Conservation (phyloP, 2,329 filamentous ascomycete genomes). For the Aspergillus fumigatiaffinis region DNA sequence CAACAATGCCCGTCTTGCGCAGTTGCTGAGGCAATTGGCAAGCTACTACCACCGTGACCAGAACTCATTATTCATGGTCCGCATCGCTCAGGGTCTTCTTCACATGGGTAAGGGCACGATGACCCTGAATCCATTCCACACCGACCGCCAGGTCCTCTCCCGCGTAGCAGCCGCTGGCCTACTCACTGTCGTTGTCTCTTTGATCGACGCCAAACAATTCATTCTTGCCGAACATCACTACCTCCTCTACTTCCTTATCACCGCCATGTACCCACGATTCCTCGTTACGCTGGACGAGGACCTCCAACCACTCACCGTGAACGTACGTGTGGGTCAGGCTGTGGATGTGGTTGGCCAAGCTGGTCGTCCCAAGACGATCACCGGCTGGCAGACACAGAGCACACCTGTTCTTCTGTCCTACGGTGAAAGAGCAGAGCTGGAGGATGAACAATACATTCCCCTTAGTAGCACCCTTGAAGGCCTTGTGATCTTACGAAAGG, state of each 20-base stretch:
- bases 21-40: conserved; percentile 87
- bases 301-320: conserved; percentile 87
- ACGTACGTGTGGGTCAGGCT: conserved; percentile 94
- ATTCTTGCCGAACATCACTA: conserved; percentile 74
- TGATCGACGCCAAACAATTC: conserved; percentile 93
- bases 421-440: conserved; percentile 91
- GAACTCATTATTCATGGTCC: conserved; percentile 97
- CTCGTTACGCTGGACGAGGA: conserved; percentile 94
- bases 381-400: conserved; percentile 98
- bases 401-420: conserved; percentile 95
- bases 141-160: conserved; percentile 91
- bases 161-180: conserved; percentile 85
- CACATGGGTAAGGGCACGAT: conserved; percentile 99
- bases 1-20: conserved; percentile 94
- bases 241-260: conserved; percentile 93
- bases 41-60: conserved; percentile 98
- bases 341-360: conserved; percentile 98
- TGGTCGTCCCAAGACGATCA: conserved; percentile 96
- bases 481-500: conserved; percentile 94
- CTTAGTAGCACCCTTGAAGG: conserved; percentile 89
- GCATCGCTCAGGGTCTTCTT: conserved; percentile 92
- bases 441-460: conserved; percentile 95
- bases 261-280: conserved; percentile 95
- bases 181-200: conserved; percentile 81
- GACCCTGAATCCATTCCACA: conserved; percentile 97